Conservation (phyloP, 202 grass and related monocot genomes). For the Schoenoplectus triqueter region DNA sequence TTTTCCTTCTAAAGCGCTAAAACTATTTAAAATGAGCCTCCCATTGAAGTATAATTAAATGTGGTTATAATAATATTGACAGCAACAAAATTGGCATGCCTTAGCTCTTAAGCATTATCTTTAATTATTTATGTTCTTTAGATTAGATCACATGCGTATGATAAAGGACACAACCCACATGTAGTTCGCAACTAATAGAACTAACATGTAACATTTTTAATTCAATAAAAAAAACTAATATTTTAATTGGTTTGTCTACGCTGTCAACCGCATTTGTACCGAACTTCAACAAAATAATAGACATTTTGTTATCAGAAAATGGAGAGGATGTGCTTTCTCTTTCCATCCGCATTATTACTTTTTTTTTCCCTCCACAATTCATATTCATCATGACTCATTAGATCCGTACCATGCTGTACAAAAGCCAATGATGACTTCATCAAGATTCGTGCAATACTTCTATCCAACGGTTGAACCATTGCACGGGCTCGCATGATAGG, state of each 20-base stretch:
- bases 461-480: neutral
- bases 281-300: neutral
- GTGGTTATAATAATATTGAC: no score
- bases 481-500: slow-evolving; percentile 2
- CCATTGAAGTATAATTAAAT: no score
- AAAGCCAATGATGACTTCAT: neutral
- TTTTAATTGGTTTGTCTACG: no score
- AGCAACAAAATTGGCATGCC: neutral
- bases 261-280: neutral
- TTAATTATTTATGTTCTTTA: slow-evolving; percentile 3
- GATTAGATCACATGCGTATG: slow-evolving; percentile 19
- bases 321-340: slow-evolving; percentile 9
- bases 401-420: neutral
- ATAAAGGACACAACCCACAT: neutral
- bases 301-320: neutral
- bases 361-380: neutral
- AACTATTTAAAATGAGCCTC: no score
- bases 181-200: neutral
- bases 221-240: neutral
- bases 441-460: neutral
- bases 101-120: neutral
- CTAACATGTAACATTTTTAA: slow-evolving; percentile 20
- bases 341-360: neutral
- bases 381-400: neutral
- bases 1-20: neutral